phyloP scores from a whole-genome alignment of 73 alveolate genomes.

The Urostyla sp. region DNA sequence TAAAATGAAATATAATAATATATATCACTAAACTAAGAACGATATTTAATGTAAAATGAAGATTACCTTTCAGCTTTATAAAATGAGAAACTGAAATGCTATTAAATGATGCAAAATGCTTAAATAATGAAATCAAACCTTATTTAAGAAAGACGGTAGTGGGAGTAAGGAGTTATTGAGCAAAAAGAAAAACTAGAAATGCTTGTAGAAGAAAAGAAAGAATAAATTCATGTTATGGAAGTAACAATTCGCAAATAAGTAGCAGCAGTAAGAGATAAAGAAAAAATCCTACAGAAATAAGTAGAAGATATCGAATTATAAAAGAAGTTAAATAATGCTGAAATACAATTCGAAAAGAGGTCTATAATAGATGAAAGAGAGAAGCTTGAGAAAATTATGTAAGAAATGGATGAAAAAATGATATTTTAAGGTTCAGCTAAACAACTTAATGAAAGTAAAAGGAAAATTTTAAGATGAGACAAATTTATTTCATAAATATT shows the following conservation, averaged over 20 bases:
- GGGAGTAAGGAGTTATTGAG: constrained; percentile 36
- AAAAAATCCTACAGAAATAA: too few relatives aligned
- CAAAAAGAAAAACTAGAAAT: constrained; percentile 4
- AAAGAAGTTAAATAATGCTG: too few relatives aligned
- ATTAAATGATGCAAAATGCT: constrained; percentile 11
- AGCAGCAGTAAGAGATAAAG: too few relatives aligned
- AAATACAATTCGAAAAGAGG: too few relatives aligned
- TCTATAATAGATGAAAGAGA: too few relatives aligned
- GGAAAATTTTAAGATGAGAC: too few relatives aligned
- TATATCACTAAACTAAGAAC: background rate
- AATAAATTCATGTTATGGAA: constrained; percentile 36
- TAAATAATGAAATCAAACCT: background rate
- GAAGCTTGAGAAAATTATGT: too few relatives aligned
- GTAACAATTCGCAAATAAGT: too few relatives aligned
- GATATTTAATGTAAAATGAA: background rate
- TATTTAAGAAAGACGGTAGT: background rate
- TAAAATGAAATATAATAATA: constrained; percentile 6
- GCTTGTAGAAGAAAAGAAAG: constrained; percentile 33
- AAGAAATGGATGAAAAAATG: too few relatives aligned
- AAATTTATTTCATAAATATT: background rate
- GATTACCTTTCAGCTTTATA: background rate
- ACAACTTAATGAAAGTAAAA: too few relatives aligned
- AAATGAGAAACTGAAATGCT: constrained; percentile 26
- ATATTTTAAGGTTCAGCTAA: too few relatives aligned
- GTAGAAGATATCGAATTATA: too few relatives aligned